Evolutionary conservation across 352 stramenopile species (phyloP), one percentile per base, ranked within the genome.

Genomic region (Globisporangium okanoganense): DNA sequence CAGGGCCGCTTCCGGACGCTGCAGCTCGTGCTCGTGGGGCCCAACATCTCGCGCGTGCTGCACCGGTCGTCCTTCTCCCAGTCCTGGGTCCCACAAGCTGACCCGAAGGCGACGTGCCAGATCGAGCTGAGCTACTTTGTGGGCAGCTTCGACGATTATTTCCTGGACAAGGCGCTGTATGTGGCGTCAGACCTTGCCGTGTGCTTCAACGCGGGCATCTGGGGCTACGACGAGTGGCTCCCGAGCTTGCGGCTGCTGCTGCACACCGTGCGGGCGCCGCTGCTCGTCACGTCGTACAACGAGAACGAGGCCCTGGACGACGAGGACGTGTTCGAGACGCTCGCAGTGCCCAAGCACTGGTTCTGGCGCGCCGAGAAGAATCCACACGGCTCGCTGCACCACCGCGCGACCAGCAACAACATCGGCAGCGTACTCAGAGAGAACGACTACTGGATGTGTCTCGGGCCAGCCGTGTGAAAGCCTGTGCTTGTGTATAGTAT

Each of bases 201-300:
- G 41, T 92, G 82, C 59, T 96, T 94, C 58, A 94, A 96, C 49
- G 87, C 87, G 14, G 87, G 87, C 5, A 81, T 96, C 27, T 96
- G 87, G 87, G 87, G 87, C 41, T 96, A 96, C 63, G 84, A 96
- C 62, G 73, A 92, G 61, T 96, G 87, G 87, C 56, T 90, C 9
- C 85, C 85, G 22, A 86, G 85, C 20, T 75, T 96, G 24, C 60
- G 62, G 50, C 62, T 88, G 41, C 77, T 95, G 54, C 71, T 94
- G 44, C 64, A 71, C 31, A 74, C 76, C 22, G 68, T 87, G 16
- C 59, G 68, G 25, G 73, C 79, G 36, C 85, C 85, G 29, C 65
- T 92, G 44, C 59, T 96, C 49, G 73, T 96, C 55, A 96, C 87
- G 33, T 91, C 78, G 38, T 96, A 96, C 71, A 96, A 96, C 61